Evolutionary conservation across 805 yeast species (phyloP), one percentile per base, ranked within the genome.

Genomic region (Starmerella davenportii): DNA sequence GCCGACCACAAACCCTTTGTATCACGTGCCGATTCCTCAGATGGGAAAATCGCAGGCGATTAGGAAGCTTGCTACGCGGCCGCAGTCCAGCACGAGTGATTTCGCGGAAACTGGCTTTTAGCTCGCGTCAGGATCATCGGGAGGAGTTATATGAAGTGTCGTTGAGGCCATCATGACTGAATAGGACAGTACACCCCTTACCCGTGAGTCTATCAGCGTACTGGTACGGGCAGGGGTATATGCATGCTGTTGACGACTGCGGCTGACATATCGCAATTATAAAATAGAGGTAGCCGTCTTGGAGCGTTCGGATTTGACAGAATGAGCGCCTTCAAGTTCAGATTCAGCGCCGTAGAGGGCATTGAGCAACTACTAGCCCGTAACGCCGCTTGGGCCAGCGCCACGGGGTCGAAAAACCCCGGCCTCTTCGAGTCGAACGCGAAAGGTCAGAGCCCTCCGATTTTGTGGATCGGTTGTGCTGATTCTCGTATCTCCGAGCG

Each of bases 381-480:
- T 35, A 68, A 68, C 55, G 47, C 43, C 31, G 53, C 54, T 28
- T 68, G 74, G 74, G 63, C 68, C n/a, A 43, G 49, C 25, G 39
- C 58, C 16, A 61, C 72, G 43, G 64, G 64, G 38, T 56, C 59
- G 18, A 58, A 63, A 35, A 68, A 72, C 50, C 77, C 82, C 0
- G 64, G 66, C 34, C 58, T 79, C 8, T 67, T 79, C 53, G 71
- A 70, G 30, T 49, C 60, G 43, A 80, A 81, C 50, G 85, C 75
- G 2, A 63, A 70, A 51, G 95, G 95, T 37, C 95, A 84, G 59
- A 55, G 71, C n/a, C 96, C 96, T 16, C 90, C 81, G 58, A 81
- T 94, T 3, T 61, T 87, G 36, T 84, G 94, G 85, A 77, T 85
- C 43, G 93, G 95, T 3, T 85, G 96, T 55, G 76, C 92, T 3